Percentiles rank a stretch among this genome's conserved stretches.
Conservation (phyloP, 768 basidiomycete genomes). For the Tylopilus intermedius region DNA sequence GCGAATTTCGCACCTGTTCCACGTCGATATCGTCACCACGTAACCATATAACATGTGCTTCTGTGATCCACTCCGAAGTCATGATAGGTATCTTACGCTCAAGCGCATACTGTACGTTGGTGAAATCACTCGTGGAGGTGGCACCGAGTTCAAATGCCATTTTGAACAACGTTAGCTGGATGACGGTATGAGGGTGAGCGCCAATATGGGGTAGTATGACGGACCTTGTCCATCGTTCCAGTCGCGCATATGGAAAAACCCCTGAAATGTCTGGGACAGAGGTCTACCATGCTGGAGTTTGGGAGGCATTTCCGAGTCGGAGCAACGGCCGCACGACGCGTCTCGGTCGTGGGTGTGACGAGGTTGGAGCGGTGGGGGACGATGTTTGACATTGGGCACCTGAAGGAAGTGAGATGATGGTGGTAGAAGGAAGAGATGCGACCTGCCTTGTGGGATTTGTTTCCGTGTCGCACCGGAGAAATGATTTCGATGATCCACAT, state of each 20-base stretch:
- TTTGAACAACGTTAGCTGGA: constrained; percentile 64
- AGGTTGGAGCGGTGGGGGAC: constrained; percentile 48
- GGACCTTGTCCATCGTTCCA: constrained; percentile 73
- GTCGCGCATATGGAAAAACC: constrained; percentile 71
- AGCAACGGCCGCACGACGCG: constrained; percentile 36
- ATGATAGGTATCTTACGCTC: constrained; percentile 78
- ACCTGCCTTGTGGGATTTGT: constrained; percentile 63
- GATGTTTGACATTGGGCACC: constrained; percentile 81
- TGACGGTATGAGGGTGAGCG: background rate
- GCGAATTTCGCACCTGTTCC: constrained; percentile 43
- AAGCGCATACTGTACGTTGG: constrained; percentile 79
- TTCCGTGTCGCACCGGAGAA: constrained; percentile 44
- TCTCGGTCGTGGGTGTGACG: constrained; percentile 15
- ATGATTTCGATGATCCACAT: too few relatives aligned
- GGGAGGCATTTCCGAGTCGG: constrained; percentile 49
- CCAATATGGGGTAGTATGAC: constrained; percentile 16
- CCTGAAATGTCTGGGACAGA: constrained; percentile 63
- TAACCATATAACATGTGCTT: constrained; percentile 69
- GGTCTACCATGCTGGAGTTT: constrained; percentile 41
- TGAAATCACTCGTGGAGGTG: constrained; percentile 61
- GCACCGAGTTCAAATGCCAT: constrained; percentile 83
- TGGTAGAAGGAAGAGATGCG: background rate
- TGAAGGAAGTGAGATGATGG: constrained; percentile 23
- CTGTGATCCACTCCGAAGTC: constrained; percentile 69
- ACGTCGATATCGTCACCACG: constrained; percentile 75